These are phyloP conservation scores for Exserohilum rostratum DNA, from an alignment of 2,329 filamentous ascomycete species.

Conservation along the genomic window DNA sequence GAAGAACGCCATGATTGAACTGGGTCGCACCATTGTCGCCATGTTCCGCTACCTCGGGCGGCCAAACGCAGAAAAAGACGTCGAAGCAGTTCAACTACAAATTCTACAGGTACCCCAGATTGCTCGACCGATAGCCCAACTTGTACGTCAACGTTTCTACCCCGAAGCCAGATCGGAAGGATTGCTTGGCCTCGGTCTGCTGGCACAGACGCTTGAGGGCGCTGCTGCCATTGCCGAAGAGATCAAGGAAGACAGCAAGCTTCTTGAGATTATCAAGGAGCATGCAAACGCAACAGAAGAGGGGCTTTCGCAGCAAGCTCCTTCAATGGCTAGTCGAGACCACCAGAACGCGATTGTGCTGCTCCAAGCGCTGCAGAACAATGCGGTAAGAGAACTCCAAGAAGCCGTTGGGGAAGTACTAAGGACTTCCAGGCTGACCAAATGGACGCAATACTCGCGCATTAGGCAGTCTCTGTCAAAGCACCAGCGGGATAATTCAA, in stretches of 20 bases:
- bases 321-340: constrained; percentile 35
- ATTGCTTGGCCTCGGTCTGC: constrained; percentile 42
- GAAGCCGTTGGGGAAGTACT: constrained; percentile 13
- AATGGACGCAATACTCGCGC: constrained; percentile 31
- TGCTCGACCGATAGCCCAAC: constrained; percentile 39
- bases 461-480: constrained; percentile 30
- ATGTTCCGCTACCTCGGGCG: constrained; percentile 27
- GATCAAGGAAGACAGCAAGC: constrained; percentile 32
- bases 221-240: constrained; percentile 37
- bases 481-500: constrained; percentile 30
- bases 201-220: constrained; percentile 40
- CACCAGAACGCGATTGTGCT: constrained; percentile 46
- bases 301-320: constrained; percentile 26
- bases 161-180: constrained; percentile 46
- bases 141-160: constrained; percentile 45
- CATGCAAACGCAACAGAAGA: constrained; percentile 37
- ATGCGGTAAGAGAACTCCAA: constrained; percentile 37
- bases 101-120: constrained; percentile 39
- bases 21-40: constrained; percentile 38
- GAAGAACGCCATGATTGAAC: constrained; percentile 48
- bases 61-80: constrained; percentile 28
- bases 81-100: constrained; percentile 29
- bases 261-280: constrained; percentile 44
- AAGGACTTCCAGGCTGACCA: constrained; percentile 26
- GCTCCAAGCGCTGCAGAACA: constrained; percentile 41